Percentiles rank a stretch among this genome's conserved stretches.
Evolutionary conservation across 306 rosid genomes (phyloP).

Genomic region (Fragaria vesca): DNA sequence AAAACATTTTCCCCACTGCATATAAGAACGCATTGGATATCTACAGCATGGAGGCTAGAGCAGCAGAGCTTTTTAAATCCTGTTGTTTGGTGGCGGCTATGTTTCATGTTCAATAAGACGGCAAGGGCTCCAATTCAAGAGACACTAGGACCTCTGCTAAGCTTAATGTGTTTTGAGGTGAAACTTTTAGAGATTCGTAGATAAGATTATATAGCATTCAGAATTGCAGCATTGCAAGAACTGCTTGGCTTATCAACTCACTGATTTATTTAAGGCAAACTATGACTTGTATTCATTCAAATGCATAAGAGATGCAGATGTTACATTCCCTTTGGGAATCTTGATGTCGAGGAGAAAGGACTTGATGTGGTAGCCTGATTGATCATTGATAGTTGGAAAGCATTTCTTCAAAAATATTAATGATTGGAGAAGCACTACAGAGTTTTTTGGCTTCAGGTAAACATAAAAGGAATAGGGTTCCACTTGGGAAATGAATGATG

Average conservation of each 20-base stretch:
- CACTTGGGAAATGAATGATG: neutral
- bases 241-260: constrained; percentile 9
- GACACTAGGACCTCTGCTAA: neutral
- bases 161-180: constrained; percentile 4
- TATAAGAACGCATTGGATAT: neutral
- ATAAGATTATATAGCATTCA: neutral
- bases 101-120: constrained; percentile 12
- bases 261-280: neutral
- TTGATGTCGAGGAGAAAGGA: neutral
- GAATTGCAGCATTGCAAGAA: neutral
- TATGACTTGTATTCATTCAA: neutral
- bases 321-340: neutral
- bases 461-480: neutral
- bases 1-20: constrained; percentile 5
- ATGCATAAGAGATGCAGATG: neutral
- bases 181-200: constrained; percentile 3
- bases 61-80: neutral
- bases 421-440: neutral
- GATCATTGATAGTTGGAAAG: neutral
- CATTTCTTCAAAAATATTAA: neutral
- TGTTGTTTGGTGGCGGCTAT: neutral
- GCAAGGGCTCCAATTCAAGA: neutral
- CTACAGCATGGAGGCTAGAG: neutral
- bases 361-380: neutral
- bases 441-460: neutral